A percentile compares a stretch with the other conserved stretches of the same genome.
These are phyloP conservation scores for Cucurbita argyrosperma DNA, from an alignment of 306 rosid genomes.

Conservation along the genomic window DNA sequence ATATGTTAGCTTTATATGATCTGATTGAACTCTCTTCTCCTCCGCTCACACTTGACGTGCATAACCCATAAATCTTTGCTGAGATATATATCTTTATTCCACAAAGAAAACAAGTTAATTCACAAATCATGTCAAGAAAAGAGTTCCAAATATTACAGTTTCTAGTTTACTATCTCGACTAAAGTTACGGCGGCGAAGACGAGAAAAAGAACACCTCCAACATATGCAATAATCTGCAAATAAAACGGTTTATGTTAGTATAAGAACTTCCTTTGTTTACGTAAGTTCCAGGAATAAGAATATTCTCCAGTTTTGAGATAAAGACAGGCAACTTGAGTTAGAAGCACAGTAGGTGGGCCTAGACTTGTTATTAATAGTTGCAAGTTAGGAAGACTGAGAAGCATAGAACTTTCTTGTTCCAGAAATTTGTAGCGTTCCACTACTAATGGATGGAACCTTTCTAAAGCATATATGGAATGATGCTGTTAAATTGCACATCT, in stretches of 20 bases:
- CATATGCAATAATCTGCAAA: conserved; percentile 65
- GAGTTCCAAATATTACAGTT: not conserved
- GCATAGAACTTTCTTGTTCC: not conserved
- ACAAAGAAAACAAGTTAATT: not conserved
- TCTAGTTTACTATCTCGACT: conserved; percentile 50
- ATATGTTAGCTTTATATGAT: not conserved
- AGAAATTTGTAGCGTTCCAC: conserved; percentile 6
- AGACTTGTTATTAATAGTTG: not conserved
- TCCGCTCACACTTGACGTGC: not conserved
- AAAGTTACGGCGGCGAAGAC: conserved; percentile 72
- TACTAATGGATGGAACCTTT: conserved; percentile 2
- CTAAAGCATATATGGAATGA: not conserved
- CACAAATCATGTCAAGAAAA: not conserved
- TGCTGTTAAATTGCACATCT: not conserved
- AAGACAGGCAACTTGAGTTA: not conserved
- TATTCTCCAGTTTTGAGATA: conserved; percentile 5
- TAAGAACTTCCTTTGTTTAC: not conserved
- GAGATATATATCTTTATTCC: not conserved
- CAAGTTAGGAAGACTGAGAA: not conserved
- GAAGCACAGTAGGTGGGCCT: conserved; percentile 3
- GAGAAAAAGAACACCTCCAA: conserved; percentile 88
- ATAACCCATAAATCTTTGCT: not conserved
- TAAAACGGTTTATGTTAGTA: conserved; percentile 9
- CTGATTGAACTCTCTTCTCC: not conserved
- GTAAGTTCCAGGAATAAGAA: not conserved